Conservation (phyloP, 345 rosid species). For the Eucalyptus coolabah region DNA sequence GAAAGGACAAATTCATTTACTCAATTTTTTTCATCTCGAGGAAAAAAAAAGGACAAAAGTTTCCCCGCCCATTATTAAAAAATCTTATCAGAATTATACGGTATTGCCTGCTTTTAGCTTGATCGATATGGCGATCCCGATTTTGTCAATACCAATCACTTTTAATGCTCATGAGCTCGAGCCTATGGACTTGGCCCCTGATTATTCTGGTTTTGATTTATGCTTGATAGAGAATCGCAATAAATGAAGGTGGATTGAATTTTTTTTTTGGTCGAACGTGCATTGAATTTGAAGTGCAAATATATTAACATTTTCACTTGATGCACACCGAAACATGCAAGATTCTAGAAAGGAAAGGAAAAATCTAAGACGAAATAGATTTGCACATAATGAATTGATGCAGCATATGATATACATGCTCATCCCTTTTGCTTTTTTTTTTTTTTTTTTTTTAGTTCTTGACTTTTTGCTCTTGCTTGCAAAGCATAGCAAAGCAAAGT, state of each 20-base stretch:
- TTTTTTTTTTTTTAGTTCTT: too few relatives aligned
- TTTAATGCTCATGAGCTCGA: neutral
- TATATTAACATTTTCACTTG: neutral
- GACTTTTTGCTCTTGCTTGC: too few relatives aligned
- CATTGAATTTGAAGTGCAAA: neutral
- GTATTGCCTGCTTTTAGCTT: neutral
- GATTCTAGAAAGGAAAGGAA: accelerated
- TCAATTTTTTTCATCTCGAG: too few relatives aligned
- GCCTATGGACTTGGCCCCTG: neutral
- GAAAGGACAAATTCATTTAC: too few relatives aligned
- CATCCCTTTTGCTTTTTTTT: neutral
- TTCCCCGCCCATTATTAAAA: too few relatives aligned
- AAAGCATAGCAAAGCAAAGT: too few relatives aligned
- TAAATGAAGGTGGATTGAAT: neutral
- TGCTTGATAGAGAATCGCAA: too few relatives aligned
- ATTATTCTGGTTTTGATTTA: too few relatives aligned
- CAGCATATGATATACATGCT: neutral
- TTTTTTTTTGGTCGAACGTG: too few relatives aligned
- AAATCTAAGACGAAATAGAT: too few relatives aligned
- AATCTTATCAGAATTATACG: too few relatives aligned
- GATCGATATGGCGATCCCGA: neutral
- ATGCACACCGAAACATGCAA: neutral
- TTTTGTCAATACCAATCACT: neutral
- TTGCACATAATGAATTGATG: neutral
- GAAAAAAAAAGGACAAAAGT: too few relatives aligned